phyloP scores from a whole-genome alignment of 108 stramenopile species.

The Bacterosira constricta region DNA sequence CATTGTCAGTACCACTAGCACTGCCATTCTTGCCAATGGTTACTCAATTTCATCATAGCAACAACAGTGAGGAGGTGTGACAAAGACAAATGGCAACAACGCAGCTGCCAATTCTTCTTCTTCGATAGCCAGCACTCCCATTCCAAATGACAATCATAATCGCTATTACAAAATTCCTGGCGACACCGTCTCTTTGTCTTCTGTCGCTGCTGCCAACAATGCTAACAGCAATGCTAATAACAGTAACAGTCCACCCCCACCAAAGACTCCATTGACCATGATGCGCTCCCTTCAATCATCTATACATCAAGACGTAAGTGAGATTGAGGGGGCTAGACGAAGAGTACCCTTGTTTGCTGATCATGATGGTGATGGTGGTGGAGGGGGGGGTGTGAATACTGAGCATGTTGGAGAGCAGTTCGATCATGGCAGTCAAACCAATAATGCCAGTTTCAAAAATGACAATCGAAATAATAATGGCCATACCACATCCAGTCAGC shows the following conservation, averaged over 20 bases:
- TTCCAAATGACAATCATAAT: neutral
- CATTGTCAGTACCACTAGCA: too few species aligned
- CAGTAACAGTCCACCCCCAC: neutral
- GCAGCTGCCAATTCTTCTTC: neutral
- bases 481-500: too few species aligned
- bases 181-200: neutral
- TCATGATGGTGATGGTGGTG: neutral
- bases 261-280: conserved; percentile 42
- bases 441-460: too few species aligned
- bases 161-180: neutral
- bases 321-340: conserved; percentile 27
- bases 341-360: neutral
- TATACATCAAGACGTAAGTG: conserved; percentile 32
- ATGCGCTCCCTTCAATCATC: conserved; percentile 31
- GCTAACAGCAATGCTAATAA: neutral
- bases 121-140: neutral
- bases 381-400: too few species aligned
- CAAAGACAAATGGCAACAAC: neutral
- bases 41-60: too few species aligned
- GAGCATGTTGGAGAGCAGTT: too few species aligned
- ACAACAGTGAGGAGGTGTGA: neutral
- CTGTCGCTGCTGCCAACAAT: neutral
- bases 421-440: too few species aligned
- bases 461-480: too few species aligned
- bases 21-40: too few species aligned